These are phyloP conservation scores for Euphorbia pulcherrima DNA, from an alignment of 345 rosid species.

Conservation along the genomic window DNA sequence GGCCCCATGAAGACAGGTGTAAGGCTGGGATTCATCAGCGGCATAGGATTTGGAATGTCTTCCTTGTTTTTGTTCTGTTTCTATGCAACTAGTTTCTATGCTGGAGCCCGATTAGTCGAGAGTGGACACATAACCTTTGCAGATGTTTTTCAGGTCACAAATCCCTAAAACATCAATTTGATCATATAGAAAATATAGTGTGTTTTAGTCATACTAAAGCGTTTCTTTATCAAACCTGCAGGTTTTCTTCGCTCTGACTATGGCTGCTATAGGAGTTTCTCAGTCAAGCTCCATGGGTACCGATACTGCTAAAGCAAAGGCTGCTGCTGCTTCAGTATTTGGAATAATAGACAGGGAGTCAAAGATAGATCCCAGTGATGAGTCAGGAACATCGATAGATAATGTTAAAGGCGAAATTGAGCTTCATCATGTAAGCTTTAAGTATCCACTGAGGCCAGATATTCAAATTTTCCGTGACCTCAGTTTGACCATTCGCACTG, in stretches of 20 bases:
- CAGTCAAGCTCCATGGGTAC: constrained; percentile 33
- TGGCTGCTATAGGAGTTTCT: constrained; percentile 32
- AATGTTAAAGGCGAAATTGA: constrained; percentile 37
- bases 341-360: constrained; percentile 36
- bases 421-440: constrained; percentile 30
- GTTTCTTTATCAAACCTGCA: constrained; percentile 1
- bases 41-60: constrained; percentile 36
- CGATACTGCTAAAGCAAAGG: constrained; percentile 34
- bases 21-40: constrained; percentile 31
- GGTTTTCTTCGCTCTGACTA: constrained; percentile 40
- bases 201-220: background rate
- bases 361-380: constrained; percentile 31
- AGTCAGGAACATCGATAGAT: constrained; percentile 30
- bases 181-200: background rate
- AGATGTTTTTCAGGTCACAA: constrained; percentile 31
- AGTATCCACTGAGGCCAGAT: constrained; percentile 39
- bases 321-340: constrained; percentile 41
- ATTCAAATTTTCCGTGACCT: constrained; percentile 39
- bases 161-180: background rate
- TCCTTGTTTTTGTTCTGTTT: constrained; percentile 27
- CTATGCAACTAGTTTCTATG: constrained; percentile 34
- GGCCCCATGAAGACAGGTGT: constrained; percentile 34
- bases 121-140: constrained; percentile 27
- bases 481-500: constrained; percentile 32
- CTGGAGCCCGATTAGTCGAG: constrained; percentile 34